Percentiles rank a stretch among this genome's conserved stretches.
These are phyloP conservation scores for Thielaviopsis populi DNA, from an alignment of 2,329 filamentous ascomycete genomes.

Conservation along the genomic window DNA sequence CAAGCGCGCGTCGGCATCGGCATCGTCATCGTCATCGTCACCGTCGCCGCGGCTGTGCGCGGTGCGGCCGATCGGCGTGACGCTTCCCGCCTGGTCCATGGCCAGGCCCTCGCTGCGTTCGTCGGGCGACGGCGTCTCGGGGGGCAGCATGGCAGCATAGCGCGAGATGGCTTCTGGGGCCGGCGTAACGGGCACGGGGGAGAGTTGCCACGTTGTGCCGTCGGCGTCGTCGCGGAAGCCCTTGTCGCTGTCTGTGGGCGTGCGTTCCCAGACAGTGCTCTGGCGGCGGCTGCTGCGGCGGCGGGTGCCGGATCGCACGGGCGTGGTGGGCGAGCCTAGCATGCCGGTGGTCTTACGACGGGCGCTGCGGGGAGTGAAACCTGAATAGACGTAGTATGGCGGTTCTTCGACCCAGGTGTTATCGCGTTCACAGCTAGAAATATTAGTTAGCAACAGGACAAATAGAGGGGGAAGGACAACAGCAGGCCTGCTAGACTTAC, in stretches of 20 bases:
- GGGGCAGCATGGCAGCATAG: constrained; percentile 35
- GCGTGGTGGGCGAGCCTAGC: constrained; percentile 29
- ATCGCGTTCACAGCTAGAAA: constrained; percentile 53
- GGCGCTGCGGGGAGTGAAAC: constrained; percentile 52
- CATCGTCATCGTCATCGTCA: constrained; percentile 22
- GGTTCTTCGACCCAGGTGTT: constrained; percentile 63
- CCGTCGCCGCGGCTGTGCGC: too few species aligned
- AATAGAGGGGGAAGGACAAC: not conserved
- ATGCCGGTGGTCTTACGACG: constrained; percentile 67
- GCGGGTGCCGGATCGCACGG: constrained; percentile 33
- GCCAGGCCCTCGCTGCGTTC: constrained; percentile 22
- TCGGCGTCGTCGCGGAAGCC: constrained; percentile 24
- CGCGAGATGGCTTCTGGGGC: constrained; percentile 39
- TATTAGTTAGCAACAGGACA: constrained; percentile 19
- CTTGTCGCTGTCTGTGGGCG: constrained; percentile 30
- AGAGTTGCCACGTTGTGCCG: constrained; percentile 34
- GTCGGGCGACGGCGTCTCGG: constrained; percentile 30
- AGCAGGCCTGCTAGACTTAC: constrained; percentile 46
- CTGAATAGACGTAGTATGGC: constrained; percentile 53
- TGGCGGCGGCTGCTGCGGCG: constrained; percentile 34
- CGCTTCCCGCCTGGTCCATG: constrained; percentile 22
- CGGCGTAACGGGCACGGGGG: constrained; percentile 44
- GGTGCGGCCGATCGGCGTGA: not conserved
- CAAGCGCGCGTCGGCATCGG: constrained; percentile 33
- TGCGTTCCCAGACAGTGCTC: constrained; percentile 40